Conservation (phyloP, 2,329 filamentous ascomycete genomes). For the Emergomyces orientalis region DNA sequence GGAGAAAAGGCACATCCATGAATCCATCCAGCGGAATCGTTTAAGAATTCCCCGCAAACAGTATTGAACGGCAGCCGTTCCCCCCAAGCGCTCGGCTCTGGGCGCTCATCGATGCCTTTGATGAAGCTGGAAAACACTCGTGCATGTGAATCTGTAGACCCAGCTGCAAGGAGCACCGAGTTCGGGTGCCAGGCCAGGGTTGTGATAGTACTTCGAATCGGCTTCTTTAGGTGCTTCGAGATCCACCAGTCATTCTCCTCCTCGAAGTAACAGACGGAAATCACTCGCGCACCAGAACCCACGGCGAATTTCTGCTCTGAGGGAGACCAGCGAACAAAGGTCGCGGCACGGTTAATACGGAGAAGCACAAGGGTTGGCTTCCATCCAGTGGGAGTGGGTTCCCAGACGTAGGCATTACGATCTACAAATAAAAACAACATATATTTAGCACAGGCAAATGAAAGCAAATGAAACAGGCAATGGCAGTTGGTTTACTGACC, state of each 20-base stretch:
- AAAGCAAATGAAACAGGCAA: neutral
- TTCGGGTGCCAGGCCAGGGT: constrained; percentile 96
- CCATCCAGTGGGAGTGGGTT: constrained; percentile 83
- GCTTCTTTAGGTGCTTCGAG: constrained; percentile 98
- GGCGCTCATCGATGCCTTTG: constrained; percentile 82
- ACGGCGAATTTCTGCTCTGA: constrained; percentile 97
- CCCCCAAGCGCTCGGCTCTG: constrained; percentile 83
- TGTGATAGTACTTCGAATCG: constrained; percentile 93
- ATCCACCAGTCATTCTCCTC: constrained; percentile 99
- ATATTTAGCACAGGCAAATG: neutral
- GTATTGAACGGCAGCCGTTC: constrained; percentile 96
- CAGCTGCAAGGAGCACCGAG: constrained; percentile 85
- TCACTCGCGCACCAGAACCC: constrained; percentile 87
- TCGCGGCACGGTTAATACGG: constrained; percentile 92
- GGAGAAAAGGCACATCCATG: constrained; percentile 91
- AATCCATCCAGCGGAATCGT: constrained; percentile 94
- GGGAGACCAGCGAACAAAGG: constrained; percentile 94
- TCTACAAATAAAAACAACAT: constrained; percentile 45
- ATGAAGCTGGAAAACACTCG: constrained; percentile 92
- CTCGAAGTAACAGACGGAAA: constrained; percentile 97
- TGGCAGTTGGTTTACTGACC: constrained; percentile 43
- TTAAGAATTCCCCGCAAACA: constrained; percentile 90
- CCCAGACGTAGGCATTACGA: constrained; percentile 96
- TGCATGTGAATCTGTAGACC: constrained; percentile 94
- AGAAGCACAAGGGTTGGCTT: constrained; percentile 95